A percentile compares a stretch with the other conserved stretches of the same genome.
Conservation (phyloP, 306 rosid genomes). For the Dryas octopetala region DNA sequence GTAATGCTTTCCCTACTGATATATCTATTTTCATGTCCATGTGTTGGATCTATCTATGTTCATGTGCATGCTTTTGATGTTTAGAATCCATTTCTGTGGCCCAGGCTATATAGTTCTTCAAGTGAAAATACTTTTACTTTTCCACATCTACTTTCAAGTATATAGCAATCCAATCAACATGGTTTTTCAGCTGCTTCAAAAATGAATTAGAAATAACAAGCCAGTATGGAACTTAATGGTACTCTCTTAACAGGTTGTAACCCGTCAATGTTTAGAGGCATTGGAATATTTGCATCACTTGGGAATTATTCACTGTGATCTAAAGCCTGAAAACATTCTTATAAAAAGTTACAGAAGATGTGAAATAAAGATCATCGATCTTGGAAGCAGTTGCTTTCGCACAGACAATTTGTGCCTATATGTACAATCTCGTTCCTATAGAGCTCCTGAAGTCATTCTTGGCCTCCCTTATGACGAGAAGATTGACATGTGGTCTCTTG, state of each 20-base stretch:
- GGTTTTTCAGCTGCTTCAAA: slow-evolving; percentile 15
- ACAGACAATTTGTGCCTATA: slow-evolving; percentile 84
- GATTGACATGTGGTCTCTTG: slow-evolving; percentile 97
- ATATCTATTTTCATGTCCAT: too few species aligned
- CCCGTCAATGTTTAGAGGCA: slow-evolving; percentile 92
- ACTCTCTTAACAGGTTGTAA: slow-evolving; percentile 54
- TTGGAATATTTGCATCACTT: slow-evolving; percentile 80
- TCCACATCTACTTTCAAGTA: not conserved
- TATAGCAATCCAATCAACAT: slow-evolving; percentile 14
- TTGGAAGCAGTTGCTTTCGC: slow-evolving; percentile 94
- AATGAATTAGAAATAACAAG: slow-evolving; percentile 2
- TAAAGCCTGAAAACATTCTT: slow-evolving; percentile 94
- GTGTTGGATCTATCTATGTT: too few species aligned
- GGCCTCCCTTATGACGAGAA: slow-evolving; percentile 90
- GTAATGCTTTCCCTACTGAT: not conserved
- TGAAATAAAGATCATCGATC: slow-evolving; percentile 92
- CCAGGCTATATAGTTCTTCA: too few species aligned
- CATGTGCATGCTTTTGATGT: too few species aligned
- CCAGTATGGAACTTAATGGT: slow-evolving; percentile 25
- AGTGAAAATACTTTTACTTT: too few species aligned
- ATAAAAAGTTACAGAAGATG: slow-evolving; percentile 82
- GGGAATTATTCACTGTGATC: slow-evolving; percentile 94
- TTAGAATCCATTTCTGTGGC: too few species aligned
- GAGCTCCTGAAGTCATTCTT: slow-evolving; percentile 98
- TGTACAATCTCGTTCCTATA: slow-evolving; percentile 93